Evolutionary conservation across 1,284 basidiomycete species (phyloP).

Genomic region (Thelephora terrestris): DNA sequence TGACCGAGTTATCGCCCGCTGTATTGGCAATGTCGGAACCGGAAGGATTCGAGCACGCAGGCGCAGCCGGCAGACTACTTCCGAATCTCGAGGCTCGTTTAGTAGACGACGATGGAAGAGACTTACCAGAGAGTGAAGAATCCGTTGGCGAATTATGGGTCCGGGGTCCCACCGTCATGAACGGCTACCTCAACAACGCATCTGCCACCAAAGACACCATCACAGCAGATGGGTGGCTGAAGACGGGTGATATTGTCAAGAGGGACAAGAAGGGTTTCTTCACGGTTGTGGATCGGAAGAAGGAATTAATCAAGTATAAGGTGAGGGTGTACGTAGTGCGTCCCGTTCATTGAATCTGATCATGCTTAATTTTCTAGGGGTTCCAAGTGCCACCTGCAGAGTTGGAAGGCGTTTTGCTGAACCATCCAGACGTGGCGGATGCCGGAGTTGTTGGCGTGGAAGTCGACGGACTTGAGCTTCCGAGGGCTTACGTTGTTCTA

Average conservation of each 20-base stretch:
- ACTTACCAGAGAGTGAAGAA: conserved; percentile 20
- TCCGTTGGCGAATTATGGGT: conserved; percentile 18
- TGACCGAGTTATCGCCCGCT: conserved; percentile 41
- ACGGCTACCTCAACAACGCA: conserved; percentile 12
- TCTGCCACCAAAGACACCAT: conserved; percentile 8
- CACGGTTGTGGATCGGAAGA: conserved; percentile 20
- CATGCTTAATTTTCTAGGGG: conserved; percentile 21
- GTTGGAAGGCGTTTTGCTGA: conserved; percentile 64
- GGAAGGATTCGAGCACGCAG: conserved; percentile 5
- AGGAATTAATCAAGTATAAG: conserved; percentile 34
- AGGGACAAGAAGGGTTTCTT: conserved; percentile 24
- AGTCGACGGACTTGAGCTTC: conserved; percentile 39
- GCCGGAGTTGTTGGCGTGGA: conserved; percentile 65
- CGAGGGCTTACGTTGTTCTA: conserved; percentile 64
- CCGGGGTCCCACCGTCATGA: conserved; percentile 11
- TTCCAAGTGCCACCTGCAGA: conserved; percentile 71
- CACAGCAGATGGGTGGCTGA: conserved; percentile 41
- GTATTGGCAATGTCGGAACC: neutral
- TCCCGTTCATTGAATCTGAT: neutral
- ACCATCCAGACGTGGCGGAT: conserved; percentile 64
- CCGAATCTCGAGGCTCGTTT: conserved; percentile 39
- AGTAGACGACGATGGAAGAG: conserved; percentile 28
- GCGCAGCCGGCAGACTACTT: conserved; percentile 31
- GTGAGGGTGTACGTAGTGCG: neutral
- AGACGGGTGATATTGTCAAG: conserved; percentile 51